phyloP scores from a whole-genome alignment of 768 basidiomycete species.

The Trametes gibbosa region DNA sequence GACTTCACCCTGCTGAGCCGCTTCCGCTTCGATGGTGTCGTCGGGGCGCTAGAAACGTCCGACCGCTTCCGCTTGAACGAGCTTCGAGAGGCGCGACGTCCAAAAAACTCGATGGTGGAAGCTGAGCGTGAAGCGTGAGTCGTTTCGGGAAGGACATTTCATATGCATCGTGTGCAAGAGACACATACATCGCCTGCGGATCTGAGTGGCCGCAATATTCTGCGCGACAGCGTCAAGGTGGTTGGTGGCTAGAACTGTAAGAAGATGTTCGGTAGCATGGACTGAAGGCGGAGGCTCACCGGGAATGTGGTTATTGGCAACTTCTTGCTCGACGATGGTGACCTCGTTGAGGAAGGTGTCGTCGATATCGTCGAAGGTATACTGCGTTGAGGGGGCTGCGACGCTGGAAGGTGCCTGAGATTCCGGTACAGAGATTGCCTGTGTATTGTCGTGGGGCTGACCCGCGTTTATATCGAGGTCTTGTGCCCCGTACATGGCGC shows the following conservation, averaged over 20 bases:
- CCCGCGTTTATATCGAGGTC: too few relatives aligned
- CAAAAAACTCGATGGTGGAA: not conserved
- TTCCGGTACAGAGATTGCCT: not conserved
- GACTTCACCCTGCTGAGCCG: slow-evolving; percentile 44
- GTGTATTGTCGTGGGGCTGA: not conserved
- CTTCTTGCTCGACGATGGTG: slow-evolving; percentile 34
- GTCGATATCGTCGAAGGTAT: slow-evolving; percentile 29
- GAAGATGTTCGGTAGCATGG: too few relatives aligned
- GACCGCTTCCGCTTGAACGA: slow-evolving; percentile 5
- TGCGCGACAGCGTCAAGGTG: too few relatives aligned
- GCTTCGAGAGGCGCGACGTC: not conserved
- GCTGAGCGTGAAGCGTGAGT: too few relatives aligned
- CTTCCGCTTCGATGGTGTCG: slow-evolving; percentile 6
- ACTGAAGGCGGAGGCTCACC: too few relatives aligned
- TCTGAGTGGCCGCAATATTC: too few relatives aligned
- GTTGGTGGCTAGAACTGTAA: too few relatives aligned
- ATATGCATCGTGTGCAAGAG: too few relatives aligned
- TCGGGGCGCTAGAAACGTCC: not conserved
- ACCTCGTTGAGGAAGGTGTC: slow-evolving; percentile 33
- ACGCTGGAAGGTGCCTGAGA: not conserved
- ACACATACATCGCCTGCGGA: too few relatives aligned
- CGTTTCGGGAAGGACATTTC: too few relatives aligned
- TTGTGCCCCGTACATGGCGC: too few relatives aligned
- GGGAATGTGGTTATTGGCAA: too few relatives aligned
- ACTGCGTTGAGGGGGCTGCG: slow-evolving; percentile 15